Base-by-base conservation (phyloP, 108 stramenopile genomes). In the Cyclotella baltica region DNA sequence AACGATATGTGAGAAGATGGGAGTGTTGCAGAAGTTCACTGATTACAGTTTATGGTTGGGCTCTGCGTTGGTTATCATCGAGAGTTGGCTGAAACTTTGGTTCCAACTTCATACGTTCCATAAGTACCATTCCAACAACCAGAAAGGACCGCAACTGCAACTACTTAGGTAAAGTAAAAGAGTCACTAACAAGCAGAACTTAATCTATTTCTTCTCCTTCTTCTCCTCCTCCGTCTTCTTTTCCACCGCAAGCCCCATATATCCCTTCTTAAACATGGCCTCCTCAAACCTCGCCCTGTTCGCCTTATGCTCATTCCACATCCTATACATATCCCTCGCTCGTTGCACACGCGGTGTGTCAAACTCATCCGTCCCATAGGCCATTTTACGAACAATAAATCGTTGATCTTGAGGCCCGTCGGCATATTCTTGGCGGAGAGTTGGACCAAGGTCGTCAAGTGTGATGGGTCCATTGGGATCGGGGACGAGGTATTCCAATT, bases 251-350 rank as follows among this genome's bases (percentile, higher is more conserved):
- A 94, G 67, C 46, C 86, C 82, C 23, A 95, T 75, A 37, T 75
- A 76, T 9, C 88, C 89, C 50, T 84, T 80, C 83, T 89, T 86
- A 71, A 90, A 95, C 69, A 95, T 64, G 22, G 83, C 75, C 69
- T 95, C 94, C 77, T 92, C 94, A 64, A 92, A 93, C 52, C 79
- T 87, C 11, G 94, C 94, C 72, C 90, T 85, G 57, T 83, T 85
- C 11, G 89, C 85, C 83, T 93, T 95, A 56, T 89, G 88, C 67
- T 77, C 81, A 74, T 90, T 93, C 94, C 91, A 95, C 13, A 90
- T 79, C 18, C 78, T 63, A 68, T 85, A 92, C 70, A 95, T 56
- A 55, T 73, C 83, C 18, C 90, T 78, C 27, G 92, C 87, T 50
- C 84, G 56, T 58, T 87, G 75, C 38, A 87, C 69, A 13, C 85